Percentiles rank a stretch among this genome's conserved stretches.
These are phyloP conservation scores for Mycena filopes DNA, from an alignment of 768 basidiomycete genomes.

Conservation along the genomic window DNA sequence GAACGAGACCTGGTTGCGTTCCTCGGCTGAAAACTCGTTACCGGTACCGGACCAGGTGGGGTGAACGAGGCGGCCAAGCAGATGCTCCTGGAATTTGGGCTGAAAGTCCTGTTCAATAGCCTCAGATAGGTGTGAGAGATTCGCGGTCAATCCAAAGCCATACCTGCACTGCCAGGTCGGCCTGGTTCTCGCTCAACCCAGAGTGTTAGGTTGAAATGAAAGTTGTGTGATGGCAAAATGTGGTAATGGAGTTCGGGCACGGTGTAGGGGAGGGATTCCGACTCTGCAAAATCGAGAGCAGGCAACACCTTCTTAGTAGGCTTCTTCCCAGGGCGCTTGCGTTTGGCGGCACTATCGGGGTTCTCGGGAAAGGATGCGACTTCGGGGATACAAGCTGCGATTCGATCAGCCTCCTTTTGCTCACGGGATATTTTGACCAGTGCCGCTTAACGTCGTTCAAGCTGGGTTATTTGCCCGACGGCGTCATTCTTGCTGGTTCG, in stretches of 20 bases:
- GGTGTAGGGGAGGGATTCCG: not conserved
- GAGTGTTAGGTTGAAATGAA: not conserved
- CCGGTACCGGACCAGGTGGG: slow-evolving; percentile 27
- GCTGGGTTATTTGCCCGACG: not conserved
- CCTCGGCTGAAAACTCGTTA: slow-evolving; percentile 12
- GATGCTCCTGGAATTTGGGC: slow-evolving; percentile 33
- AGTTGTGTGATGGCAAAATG: slow-evolving; percentile 4
- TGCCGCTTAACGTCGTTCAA: slow-evolving; percentile 2
- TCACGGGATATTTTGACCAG: slow-evolving; percentile 1
- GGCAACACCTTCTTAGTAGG: too few species aligned
- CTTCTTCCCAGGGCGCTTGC: too few species aligned
- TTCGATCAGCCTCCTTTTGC: not conserved
- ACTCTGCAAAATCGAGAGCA: too few species aligned
- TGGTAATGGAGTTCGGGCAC: not conserved
- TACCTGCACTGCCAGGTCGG: slow-evolving; percentile 45
- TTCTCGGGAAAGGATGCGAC: too few species aligned
- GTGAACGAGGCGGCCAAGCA: slow-evolving; percentile 24
- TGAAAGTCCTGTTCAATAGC: slow-evolving; percentile 36
- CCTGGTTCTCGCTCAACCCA: slow-evolving; percentile 14
- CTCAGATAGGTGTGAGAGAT: slow-evolving; percentile 2
- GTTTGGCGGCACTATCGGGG: too few species aligned
- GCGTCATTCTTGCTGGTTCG: slow-evolving; percentile 16
- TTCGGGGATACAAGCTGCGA: not conserved
- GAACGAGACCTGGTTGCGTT: slow-evolving; percentile 20
- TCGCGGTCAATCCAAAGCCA: too few species aligned